Evolutionary conservation across 495 filamentous ascomycete genomes (phyloP).

Genomic region (Penicillium roqueforti): DNA sequence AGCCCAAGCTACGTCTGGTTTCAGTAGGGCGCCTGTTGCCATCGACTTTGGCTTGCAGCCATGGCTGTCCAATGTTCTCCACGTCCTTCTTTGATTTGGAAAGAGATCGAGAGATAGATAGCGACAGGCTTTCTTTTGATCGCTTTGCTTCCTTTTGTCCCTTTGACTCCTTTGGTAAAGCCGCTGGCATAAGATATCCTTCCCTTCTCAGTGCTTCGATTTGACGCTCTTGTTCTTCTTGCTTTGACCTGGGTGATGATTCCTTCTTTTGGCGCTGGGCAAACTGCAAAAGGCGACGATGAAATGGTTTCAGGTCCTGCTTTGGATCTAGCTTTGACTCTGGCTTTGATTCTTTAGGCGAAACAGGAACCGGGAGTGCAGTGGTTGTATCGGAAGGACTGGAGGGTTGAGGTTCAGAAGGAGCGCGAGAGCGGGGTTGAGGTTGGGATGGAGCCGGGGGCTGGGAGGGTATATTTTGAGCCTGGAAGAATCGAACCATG

Average conservation of each 20-base stretch:
- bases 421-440: neutral
- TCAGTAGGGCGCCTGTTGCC: constrained; percentile 10
- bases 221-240: constrained; percentile 30
- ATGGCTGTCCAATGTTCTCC: constrained; percentile 40
- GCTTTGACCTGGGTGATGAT: constrained; percentile 23
- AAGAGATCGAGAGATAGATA: constrained; percentile 13
- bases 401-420: neutral
- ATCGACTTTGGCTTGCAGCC: constrained; percentile 32
- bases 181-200: constrained; percentile 27
- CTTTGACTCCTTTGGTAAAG: constrained; percentile 7
- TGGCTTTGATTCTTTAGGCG: constrained; percentile 6
- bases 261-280: constrained; percentile 38
- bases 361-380: constrained; percentile 17
- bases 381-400: constrained; percentile 21
- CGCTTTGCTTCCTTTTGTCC: constrained; percentile 9
- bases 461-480: constrained; percentile 21
- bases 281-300: constrained; percentile 39
- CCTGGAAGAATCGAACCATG: constrained; percentile 38
- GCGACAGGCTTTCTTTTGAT: constrained; percentile 16
- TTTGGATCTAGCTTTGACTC: neutral
- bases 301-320: constrained; percentile 31
- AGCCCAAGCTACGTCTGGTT: constrained; percentile 25
- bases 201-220: constrained; percentile 37
- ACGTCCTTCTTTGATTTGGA: constrained; percentile 38
- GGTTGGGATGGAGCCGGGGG: neutral